A percentile compares a stretch with the other conserved stretches of the same genome.
Evolutionary conservation across 306 rosid species (phyloP).

Genomic region (Vicia sativa): DNA sequence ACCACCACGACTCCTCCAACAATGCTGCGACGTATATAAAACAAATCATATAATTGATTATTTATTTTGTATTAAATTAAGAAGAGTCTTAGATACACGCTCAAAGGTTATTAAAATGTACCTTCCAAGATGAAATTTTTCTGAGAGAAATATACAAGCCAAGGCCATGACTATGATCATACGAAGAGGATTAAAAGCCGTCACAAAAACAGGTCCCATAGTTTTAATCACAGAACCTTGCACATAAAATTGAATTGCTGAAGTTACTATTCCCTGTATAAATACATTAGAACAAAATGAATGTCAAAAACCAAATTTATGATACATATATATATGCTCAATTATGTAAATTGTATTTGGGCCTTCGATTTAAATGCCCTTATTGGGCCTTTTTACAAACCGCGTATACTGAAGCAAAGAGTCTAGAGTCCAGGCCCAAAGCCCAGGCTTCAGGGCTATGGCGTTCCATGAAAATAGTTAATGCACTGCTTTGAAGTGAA

Average conservation of each 20-base stretch:
- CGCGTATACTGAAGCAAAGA: constrained; percentile 59
- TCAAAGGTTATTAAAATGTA: constrained; percentile 7
- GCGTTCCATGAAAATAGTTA: constrained; percentile 55
- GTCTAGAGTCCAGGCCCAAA: constrained; percentile 53
- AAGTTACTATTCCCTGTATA: constrained; percentile 63
- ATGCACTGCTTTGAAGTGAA: constrained; percentile 54
- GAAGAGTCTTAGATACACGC: background rate
- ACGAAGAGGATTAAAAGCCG: constrained; percentile 75
- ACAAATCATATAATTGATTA: background rate
- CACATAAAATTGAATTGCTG: constrained; percentile 66
- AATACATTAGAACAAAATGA: background rate
- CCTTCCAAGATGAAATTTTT: constrained; percentile 79
- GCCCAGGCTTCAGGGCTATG: constrained; percentile 51
- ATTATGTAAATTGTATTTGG: background rate
- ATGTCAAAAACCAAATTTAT: background rate
- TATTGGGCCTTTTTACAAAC: constrained; percentile 40
- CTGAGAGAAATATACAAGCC: constrained; percentile 55
- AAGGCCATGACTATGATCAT: constrained; percentile 64
- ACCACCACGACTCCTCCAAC: constrained; percentile 46
- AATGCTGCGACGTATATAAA: constrained; percentile 28
- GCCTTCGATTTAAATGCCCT: background rate
- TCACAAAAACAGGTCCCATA: constrained; percentile 74
- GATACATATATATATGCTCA: background rate
- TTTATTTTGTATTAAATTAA: background rate
- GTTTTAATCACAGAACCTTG: constrained; percentile 67